Percentiles rank a stretch among this genome's conserved stretches.
Conservation (phyloP, 257 asterid species). For the Solanum gandarillasii region DNA sequence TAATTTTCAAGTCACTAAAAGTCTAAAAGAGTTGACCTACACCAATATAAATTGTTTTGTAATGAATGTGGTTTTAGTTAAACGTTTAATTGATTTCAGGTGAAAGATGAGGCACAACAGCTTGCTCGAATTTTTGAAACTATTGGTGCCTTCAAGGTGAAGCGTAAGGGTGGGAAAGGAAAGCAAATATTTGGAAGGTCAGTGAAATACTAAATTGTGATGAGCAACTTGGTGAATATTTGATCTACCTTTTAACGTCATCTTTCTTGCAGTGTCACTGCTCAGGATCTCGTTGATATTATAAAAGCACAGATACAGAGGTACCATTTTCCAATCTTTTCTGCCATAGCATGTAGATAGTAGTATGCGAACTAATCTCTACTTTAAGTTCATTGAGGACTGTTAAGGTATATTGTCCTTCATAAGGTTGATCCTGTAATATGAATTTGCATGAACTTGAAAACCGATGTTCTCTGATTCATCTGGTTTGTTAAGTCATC, state of each 20-base stretch:
- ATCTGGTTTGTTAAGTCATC: neutral
- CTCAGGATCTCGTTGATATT: conserved; percentile 94
- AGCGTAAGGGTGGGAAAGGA: conserved; percentile 96
- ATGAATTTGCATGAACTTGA: neutral
- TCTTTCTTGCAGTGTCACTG: conserved; percentile 57
- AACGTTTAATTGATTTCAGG: conserved; percentile 26
- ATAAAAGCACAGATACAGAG: conserved; percentile 95
- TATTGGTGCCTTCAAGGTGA: conserved; percentile 97
- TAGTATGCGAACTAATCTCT: neutral
- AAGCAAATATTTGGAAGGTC: conserved; percentile 90
- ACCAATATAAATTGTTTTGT: neutral
- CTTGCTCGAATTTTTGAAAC: conserved; percentile 83
- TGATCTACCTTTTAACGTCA: neutral
- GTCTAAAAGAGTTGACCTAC: neutral
- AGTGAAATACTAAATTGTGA: neutral
- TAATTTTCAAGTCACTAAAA: neutral
- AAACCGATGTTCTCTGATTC: neutral
- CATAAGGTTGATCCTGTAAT: neutral
- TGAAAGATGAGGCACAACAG: conserved; percentile 89
- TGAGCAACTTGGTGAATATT: neutral
- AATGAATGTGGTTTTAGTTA: neutral
- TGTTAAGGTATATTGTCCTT: neutral
- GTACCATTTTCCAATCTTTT: conserved; percentile 25
- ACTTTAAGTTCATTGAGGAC: neutral
- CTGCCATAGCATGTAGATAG: neutral